Evolutionary conservation across 2,329 filamentous ascomycete species (phyloP), one percentile per base, ranked within the genome.

Genomic region (Chrysoporthe austroafricana): DNA sequence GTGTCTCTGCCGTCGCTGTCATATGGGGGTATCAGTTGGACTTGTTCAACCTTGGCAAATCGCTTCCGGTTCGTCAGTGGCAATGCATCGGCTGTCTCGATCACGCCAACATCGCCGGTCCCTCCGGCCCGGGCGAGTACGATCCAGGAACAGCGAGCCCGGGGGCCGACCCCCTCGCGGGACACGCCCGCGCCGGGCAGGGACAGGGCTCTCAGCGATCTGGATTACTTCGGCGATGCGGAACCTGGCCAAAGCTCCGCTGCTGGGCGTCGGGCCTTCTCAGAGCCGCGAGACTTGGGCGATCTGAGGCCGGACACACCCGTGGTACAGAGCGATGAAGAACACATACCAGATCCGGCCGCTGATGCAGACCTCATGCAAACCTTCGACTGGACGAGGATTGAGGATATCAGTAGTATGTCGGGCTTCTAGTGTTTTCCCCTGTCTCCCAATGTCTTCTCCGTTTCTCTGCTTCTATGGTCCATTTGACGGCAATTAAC

Each of bases 341-440:
- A 3, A 39, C 56, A 54, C 11, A 18, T 44, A 9, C 56, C 63
- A 6, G 42, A 48, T 32, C n/a, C 58, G 13, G 18, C 43, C 43
- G 8, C 26, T 2, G 59, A 46, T 61, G 42, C 46, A 4, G 75
- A 77, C 26, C 74, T 77, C 18, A 68, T 76, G 34, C 76, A 73
- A 72, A 81, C 85, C 43, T 95, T 94, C 74, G 93, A 96, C 77
- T 96, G 93, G 93, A 96, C 92, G 4, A 85, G 88, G 64, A 83
- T 95, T 61, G 87, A 42, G 18, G 68, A 70, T 43, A 61, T 64
- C 14, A 65, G 63, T 58, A 21, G 63, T 65, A 59, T 52, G 44
- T 26, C 11, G 13, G 34, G 46, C 9, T 26, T 8, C 34, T 50
- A 34, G 18, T 54, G 46, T 21, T 46, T 43, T 43, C n/a, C 14